These are phyloP conservation scores for Pythium utonaiense DNA, from an alignment of 352 stramenopile genomes.

Conservation along the genomic window DNA sequence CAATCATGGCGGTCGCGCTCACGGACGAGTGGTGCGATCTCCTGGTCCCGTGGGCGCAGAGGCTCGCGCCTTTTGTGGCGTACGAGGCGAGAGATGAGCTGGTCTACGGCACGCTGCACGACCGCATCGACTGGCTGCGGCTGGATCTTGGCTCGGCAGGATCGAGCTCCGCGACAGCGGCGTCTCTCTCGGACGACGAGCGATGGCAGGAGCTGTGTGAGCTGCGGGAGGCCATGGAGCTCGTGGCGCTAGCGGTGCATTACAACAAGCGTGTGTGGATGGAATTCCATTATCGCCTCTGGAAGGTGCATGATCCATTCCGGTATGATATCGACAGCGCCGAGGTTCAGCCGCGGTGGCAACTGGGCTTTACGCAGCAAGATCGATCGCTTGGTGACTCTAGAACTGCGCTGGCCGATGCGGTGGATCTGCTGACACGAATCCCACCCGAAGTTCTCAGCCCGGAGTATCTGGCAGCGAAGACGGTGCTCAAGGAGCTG, in stretches of 20 bases:
- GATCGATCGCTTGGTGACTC: neutral
- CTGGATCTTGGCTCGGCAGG: neutral
- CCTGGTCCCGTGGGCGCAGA: neutral
- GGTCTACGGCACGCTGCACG: constrained; percentile 10
- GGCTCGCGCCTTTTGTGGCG: neutral
- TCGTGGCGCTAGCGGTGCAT: constrained; percentile 6
- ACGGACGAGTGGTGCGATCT: neutral
- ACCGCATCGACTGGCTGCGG: constrained; percentile 6
- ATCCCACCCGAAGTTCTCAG: constrained; percentile 1
- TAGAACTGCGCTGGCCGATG: neutral
- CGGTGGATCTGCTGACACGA: constrained; percentile 7
- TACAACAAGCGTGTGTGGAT: constrained; percentile 5
- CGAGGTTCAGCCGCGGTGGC: neutral
- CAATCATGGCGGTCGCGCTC: too few species aligned
- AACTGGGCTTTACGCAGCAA: constrained; percentile 1
- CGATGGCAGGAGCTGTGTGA: constrained; percentile 5
- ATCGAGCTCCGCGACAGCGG: neutral
- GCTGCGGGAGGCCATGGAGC: constrained; percentile 11
- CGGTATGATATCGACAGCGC: neutral
- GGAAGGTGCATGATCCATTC: neutral
- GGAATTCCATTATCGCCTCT: constrained; percentile 1
- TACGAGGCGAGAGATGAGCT: constrained; percentile 4
- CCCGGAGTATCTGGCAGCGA: constrained; percentile 3
- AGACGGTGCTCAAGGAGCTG: neutral
- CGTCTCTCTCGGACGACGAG: neutral